Base-by-base conservation (phyloP, 352 stramenopile genomes). In the Plasmopara viticola region DNA sequence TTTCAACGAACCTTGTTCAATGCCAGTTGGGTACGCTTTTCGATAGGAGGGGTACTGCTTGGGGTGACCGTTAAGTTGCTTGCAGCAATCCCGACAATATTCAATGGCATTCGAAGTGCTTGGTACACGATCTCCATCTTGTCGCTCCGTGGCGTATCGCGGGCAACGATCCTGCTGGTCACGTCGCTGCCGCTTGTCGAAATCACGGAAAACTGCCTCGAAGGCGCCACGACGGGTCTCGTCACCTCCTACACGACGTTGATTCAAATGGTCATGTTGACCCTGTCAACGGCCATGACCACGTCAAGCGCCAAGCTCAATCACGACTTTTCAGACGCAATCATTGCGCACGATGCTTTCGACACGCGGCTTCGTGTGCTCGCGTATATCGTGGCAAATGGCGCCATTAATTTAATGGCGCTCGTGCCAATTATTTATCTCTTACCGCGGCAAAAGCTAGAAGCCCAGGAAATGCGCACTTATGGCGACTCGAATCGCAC, bases 181-280 rank as follows among this genome's bases (percentile, higher is more conserved):
- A 78, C 74, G 9, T 76, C 65, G 40, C 55, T 90, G 31, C 75
- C 80, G 6, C 52, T 90, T 9, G 76, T 88, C 31, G 76, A 90
- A 52, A 85, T 90, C 48, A 80, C 80, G 2, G 77, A 87, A 58
- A 84, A 68, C 9, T 83, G 80, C 29, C 66, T 87, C 15, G 80
- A 90, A 66, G 80, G 77, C 5, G 74, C 80, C 9, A 87, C 74
- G 9, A 84, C 68, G 0, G 80, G 80, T 0, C 58, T 90, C 9
- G 67, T 88, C 9, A 58, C 66, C 14, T 87, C 77, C 5, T 88
- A 82, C 47, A 71, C 69, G 13, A 66, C 70, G n/a, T 55, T 90
- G 40, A 81, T 87, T 40, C 60, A 59, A n/a, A 79, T 80, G 53
- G 74, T 72, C 3, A 68, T 86, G 41, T 48, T 76, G 18, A 80